Base-by-base conservation (phyloP, 2,329 filamentous ascomycete species). In the Fusarium algeriense region DNA sequence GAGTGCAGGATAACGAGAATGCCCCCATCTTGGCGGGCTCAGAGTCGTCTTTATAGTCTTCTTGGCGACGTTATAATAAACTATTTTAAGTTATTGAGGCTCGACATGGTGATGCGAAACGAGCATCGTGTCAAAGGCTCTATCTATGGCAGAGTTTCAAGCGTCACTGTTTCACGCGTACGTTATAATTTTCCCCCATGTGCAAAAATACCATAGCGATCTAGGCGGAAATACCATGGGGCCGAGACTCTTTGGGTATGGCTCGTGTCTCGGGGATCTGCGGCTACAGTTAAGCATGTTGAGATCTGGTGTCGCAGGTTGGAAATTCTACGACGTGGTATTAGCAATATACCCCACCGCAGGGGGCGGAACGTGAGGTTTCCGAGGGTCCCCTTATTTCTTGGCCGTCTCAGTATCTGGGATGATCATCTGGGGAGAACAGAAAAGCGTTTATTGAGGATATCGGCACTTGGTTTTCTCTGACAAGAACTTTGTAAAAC, bases 51-150 rank as follows among this genome's bases (percentile, higher is more conserved):
- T 60, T 40, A 46, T 46, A 45, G 6, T 4, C 5, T 37, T 35
- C 35, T 52, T 59, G 62, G 56, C 37, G 28, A 37, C n/a, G 64
- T 67, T 67, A 67, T 67, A 67, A 50, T 63, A 67, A 54, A 67
- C 56, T 67, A 67, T 67, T 67, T 49, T 67, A 56, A 67, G 64
- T 62, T 43, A 28, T 52, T 49, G 58, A 67, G 48, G 48, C 30
- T 30, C 57, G 32, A 32, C 9, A 19, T 44, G 13, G 30, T 34
- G 57, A 63, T 46, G 20, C 44, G 50, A 67, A 56, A 68, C 64
- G 34, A 35, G 50, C 44, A 13, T 35, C 38, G 64, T 62, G 11
- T 67, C 48, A 63, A 46, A 30, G 30, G 20, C 37, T 28, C 46
- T 23, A 23, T 23, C 23, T 23, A 30, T 44, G n/a, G 60, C 55